phyloP scores from a whole-genome alignment of 139 green algal genomes.

The Spirogloea muscicola region DNA sequence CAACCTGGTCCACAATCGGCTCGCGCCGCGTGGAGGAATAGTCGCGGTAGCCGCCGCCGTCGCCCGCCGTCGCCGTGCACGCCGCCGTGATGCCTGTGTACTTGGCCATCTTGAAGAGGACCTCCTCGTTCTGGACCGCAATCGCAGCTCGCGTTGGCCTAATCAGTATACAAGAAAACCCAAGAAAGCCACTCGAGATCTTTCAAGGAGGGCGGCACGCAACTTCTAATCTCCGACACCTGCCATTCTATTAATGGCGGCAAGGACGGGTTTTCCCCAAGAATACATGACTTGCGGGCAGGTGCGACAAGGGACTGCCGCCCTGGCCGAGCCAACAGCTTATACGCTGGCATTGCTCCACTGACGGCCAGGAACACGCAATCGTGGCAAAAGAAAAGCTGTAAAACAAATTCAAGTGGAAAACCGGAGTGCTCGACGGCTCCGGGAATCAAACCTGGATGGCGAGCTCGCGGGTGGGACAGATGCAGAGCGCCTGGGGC shows the following conservation, averaged over 20 bases:
- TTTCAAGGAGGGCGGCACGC: no score
- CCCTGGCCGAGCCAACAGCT: no score
- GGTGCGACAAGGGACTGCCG: no score
- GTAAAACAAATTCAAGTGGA: no score
- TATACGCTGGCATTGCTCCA: no score
- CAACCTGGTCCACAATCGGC: constrained; percentile 53
- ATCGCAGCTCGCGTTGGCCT: no score
- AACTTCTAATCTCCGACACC: no score
- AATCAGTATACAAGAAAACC: background rate
- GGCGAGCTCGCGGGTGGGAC: constrained; percentile 94
- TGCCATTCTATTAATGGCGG: background rate
- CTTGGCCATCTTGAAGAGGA: constrained; percentile 85
- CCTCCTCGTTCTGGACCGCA: constrained; percentile 74
- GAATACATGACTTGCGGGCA: no score
- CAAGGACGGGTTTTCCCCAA: background rate
- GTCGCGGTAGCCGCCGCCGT: background rate
- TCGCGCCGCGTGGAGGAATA: constrained; percentile 6
- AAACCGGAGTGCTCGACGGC: no score
- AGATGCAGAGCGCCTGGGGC: constrained; percentile 93
- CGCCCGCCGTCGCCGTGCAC: constrained; percentile 24
- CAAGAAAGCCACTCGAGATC: background rate
- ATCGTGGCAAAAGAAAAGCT: no score
- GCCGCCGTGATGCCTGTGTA: constrained; percentile 64
- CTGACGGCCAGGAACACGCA: no score
- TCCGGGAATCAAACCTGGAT: constrained; percentile 59